These are phyloP conservation scores for Mikania micrantha DNA, from an alignment of 129 eudicot genomes.

Conservation along the genomic window DNA sequence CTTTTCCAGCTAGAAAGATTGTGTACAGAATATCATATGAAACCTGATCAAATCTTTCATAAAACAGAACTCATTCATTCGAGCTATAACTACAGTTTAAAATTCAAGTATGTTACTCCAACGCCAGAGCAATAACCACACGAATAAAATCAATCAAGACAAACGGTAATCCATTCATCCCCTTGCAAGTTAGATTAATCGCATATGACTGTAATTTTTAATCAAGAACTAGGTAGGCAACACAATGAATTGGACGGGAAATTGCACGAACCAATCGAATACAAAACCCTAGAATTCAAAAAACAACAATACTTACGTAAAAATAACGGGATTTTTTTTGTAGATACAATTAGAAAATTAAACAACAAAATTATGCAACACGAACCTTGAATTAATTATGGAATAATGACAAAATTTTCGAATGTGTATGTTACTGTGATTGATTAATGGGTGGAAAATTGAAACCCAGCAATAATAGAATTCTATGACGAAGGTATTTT, in stretches of 20 bases:
- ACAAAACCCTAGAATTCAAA: conserved; percentile 21
- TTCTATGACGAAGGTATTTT: background rate
- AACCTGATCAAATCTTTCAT: background rate
- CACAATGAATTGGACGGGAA: background rate
- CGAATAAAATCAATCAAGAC: too few species aligned
- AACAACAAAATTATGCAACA: background rate
- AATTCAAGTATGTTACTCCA: background rate
- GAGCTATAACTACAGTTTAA: background rate
- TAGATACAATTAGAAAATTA: background rate
- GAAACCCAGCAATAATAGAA: conserved; percentile 14
- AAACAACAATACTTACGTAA: conserved; percentile 11
- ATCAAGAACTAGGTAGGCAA: background rate
- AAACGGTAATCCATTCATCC: too few species aligned
- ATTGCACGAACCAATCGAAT: background rate
- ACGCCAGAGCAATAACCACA: too few species aligned
- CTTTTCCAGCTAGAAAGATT: background rate
- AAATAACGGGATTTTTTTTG: background rate
- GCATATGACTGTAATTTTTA: background rate
- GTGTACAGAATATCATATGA: background rate
- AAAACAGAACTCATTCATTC: background rate
- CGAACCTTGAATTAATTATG: conserved; percentile 18
- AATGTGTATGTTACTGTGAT: conserved; percentile 2
- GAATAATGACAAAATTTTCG: background rate
- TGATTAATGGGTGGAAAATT: background rate
- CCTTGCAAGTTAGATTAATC: too few species aligned